These are phyloP conservation scores for Aspergillus ostianus DNA, from an alignment of 495 filamentous ascomycete genomes.

Conservation along the genomic window DNA sequence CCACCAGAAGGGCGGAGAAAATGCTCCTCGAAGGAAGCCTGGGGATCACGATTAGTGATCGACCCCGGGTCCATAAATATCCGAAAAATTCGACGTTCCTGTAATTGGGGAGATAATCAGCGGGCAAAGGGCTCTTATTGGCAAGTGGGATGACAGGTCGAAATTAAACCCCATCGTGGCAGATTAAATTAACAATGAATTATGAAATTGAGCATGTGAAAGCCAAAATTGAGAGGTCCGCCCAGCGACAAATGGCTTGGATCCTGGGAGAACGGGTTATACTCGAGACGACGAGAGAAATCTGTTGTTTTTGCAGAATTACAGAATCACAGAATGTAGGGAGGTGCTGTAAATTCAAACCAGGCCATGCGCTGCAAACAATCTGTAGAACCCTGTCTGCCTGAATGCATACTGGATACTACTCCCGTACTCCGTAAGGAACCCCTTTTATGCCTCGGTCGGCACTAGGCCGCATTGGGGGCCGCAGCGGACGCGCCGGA, in stretches of 20 bases:
- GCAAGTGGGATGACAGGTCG: background rate
- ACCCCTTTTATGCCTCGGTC: constrained; percentile 31
- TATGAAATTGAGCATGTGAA: background rate
- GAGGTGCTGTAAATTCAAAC: no score
- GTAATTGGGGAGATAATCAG: no score
- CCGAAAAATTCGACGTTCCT: background rate
- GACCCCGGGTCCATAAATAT: background rate
- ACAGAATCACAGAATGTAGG: no score
- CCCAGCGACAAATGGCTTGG: no score
- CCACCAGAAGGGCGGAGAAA: no score
- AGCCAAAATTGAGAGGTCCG: background rate
- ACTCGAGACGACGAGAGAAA: no score
- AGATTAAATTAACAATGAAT: background rate
- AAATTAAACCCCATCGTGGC: background rate
- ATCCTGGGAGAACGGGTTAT: no score
- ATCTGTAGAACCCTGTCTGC: background rate
- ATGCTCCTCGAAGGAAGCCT: background rate
- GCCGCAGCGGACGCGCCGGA: constrained; percentile 32
- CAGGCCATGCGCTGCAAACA: background rate
- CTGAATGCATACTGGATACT: no score
- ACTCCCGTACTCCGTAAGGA: no score
- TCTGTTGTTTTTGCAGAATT: no score
- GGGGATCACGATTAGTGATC: background rate
- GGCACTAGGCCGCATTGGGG: constrained; percentile 31
- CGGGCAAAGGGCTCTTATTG: no score